A percentile compares a stretch with the other conserved stretches of the same genome.
Conservation (phyloP, 1,139 yeast genomes). For the Spencermartinsiella ligniputridi region DNA sequence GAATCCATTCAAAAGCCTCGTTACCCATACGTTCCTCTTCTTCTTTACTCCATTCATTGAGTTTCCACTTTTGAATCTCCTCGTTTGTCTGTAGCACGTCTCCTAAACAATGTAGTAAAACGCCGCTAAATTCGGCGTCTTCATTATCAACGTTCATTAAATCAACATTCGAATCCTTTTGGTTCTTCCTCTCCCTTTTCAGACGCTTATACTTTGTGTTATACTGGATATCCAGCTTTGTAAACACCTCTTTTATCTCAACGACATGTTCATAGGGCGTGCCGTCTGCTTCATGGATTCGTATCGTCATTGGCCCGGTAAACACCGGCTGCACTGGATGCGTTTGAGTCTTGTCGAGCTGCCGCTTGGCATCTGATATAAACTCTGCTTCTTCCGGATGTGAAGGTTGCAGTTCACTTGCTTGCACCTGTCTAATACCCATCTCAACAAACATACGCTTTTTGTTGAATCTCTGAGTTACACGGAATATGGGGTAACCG, state of each 20-base stretch:
- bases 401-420: slow-evolving; percentile 46
- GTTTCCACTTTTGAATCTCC: slow-evolving; percentile 68
- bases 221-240: slow-evolving; percentile 89
- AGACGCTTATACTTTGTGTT: slow-evolving; percentile 80
- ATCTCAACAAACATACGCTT: slow-evolving; percentile 92
- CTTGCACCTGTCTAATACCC: slow-evolving; percentile 88
- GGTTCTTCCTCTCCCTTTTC: slow-evolving; percentile 57
- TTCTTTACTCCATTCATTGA: slow-evolving; percentile 67
- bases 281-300: slow-evolving; percentile 99
- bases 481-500: slow-evolving; percentile 84
- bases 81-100: slow-evolving; percentile 60
- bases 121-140: slow-evolving; percentile 19
- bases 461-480: slow-evolving; percentile 88
- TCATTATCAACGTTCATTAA: slow-evolving; percentile 23
- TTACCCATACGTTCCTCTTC: slow-evolving; percentile 65
- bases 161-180: slow-evolving; percentile 22
- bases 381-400: slow-evolving; percentile 38
- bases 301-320: slow-evolving; percentile 88
- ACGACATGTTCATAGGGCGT: slow-evolving; percentile 98
- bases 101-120: slow-evolving; percentile 62
- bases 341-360: slow-evolving; percentile 21
- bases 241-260: slow-evolving; percentile 76
- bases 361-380: slow-evolving; percentile 38
- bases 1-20: slow-evolving; percentile 96
- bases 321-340: slow-evolving; percentile 29